Conservation (phyloP, 78 protist genomes). For the Guillardia theta region DNA sequence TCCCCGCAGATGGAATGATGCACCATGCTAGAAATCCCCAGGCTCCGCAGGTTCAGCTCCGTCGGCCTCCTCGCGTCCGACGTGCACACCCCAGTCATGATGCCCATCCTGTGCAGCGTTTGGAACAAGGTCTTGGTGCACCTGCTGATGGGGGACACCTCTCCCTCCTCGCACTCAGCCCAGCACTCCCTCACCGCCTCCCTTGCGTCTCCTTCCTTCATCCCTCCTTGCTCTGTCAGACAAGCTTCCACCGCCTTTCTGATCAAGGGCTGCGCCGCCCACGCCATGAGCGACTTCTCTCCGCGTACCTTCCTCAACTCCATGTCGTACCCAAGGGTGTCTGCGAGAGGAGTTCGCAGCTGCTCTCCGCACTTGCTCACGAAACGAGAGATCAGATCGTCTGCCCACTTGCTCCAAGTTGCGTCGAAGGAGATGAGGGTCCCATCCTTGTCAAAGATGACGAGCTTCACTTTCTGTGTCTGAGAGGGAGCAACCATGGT, state of each 20-base stretch:
- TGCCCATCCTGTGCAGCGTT: not conserved
- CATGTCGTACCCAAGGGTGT: not conserved
- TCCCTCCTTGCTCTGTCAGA: not conserved
- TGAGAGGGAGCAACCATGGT: too few relatives aligned
- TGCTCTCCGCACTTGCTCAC: not conserved
- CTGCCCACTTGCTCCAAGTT: not conserved
- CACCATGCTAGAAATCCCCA: not conserved
- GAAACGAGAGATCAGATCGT: not conserved
- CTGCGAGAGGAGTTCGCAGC: not conserved
- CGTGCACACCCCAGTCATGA: not conserved
- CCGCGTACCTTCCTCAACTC: not conserved
- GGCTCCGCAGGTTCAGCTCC: not conserved
- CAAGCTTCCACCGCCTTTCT: not conserved
- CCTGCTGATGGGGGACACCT: not conserved
- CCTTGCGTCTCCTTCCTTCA: not conserved
- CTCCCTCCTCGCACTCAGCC: not conserved
- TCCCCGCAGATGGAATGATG: not conserved
- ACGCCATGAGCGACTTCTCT: not conserved
- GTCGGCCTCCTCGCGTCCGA: not conserved
- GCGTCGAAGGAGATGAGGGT: not conserved
- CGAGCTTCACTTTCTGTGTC: too few relatives aligned
- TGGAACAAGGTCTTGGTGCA: not conserved
- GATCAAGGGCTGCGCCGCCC: not conserved
- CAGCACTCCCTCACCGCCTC: too few relatives aligned
- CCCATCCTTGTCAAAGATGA: not conserved